phyloP scores from a whole-genome alignment of 352 stramenopile genomes.

The Phytophthora cajani region DNA sequence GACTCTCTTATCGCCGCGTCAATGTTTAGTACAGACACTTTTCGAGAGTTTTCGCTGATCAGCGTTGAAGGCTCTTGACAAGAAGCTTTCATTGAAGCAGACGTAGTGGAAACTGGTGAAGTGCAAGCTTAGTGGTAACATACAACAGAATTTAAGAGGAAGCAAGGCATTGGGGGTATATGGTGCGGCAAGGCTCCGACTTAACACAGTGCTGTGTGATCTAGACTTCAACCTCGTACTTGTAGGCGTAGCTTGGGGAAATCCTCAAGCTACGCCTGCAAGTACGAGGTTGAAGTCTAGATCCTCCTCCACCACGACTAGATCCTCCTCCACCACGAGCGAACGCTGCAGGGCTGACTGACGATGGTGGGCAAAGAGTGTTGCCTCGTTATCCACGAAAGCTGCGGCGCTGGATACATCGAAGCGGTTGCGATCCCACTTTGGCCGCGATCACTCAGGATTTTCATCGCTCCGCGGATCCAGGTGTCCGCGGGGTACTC shows the following conservation, averaged over 20 bases:
- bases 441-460: neutral
- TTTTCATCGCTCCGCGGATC: conserved; percentile 1
- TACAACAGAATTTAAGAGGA: too few relatives aligned
- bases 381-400: conserved; percentile 4
- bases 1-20: neutral
- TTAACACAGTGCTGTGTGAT: too few relatives aligned
- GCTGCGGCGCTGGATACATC: conserved; percentile 8
- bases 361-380: neutral
- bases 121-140: neutral
- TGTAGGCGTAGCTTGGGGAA: too few relatives aligned
- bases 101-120: neutral
- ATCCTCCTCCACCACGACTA: too few relatives aligned
- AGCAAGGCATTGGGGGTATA: neutral
- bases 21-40: neutral
- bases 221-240: too few relatives aligned
- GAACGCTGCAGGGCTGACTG: too few relatives aligned
- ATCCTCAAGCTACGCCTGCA: too few relatives aligned
- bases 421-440: conserved; percentile 12
- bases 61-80: neutral
- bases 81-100: neutral
- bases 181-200: too few relatives aligned
- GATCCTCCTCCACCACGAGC: too few relatives aligned
- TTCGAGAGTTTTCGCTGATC: neutral
- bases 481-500: neutral
- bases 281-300: too few relatives aligned